A percentile compares a stretch with the other conserved stretches of the same genome.
Conservation (phyloP, 2,329 filamentous ascomycete genomes). For the Dothideomycetes sp. region DNA sequence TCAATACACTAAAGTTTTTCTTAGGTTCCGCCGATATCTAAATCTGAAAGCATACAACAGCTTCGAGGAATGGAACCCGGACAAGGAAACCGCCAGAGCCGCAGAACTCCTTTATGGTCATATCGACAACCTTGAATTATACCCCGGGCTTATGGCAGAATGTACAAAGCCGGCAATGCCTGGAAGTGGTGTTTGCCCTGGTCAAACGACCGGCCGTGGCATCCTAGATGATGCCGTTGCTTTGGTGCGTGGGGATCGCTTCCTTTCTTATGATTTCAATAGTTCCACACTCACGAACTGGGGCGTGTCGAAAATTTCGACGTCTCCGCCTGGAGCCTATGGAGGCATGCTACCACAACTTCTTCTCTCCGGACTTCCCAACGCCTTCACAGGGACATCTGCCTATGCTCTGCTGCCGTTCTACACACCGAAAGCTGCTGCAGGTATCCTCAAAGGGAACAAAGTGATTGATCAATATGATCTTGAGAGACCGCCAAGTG, state of each 20-base stretch:
- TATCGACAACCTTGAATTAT: constrained; percentile 47
- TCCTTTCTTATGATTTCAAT: constrained; percentile 41
- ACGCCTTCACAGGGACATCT: constrained; percentile 41
- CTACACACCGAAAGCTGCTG: constrained; percentile 42
- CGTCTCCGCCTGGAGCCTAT: constrained; percentile 33
- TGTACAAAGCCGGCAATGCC: constrained; percentile 44
- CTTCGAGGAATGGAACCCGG: constrained; percentile 29
- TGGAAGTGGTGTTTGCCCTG: constrained; percentile 38
- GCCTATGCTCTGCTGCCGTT: constrained; percentile 41
- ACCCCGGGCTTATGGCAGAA: constrained; percentile 49
- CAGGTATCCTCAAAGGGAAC: constrained; percentile 40
- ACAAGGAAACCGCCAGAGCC: constrained; percentile 29
- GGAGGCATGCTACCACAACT: constrained; percentile 38
- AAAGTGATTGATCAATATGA: constrained; percentile 40
- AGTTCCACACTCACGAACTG: constrained; percentile 41
- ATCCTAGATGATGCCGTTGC: constrained; percentile 42
- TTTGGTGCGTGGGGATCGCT: constrained; percentile 38
- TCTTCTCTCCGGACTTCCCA: constrained; percentile 40
- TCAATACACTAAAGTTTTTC: constrained; percentile 1
- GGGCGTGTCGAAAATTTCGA: constrained; percentile 39
- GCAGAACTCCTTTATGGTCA: constrained; percentile 43
- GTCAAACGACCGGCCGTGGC: constrained; percentile 37
- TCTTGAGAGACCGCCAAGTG: constrained; percentile 32
- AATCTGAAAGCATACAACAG: constrained; percentile 29
- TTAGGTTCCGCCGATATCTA: constrained; percentile 28